Percentiles rank a stretch among this genome's conserved stretches.
phyloP scores from a whole-genome alignment of 2,329 filamentous ascomycete genomes.

The Trichoderma hamatum region DNA sequence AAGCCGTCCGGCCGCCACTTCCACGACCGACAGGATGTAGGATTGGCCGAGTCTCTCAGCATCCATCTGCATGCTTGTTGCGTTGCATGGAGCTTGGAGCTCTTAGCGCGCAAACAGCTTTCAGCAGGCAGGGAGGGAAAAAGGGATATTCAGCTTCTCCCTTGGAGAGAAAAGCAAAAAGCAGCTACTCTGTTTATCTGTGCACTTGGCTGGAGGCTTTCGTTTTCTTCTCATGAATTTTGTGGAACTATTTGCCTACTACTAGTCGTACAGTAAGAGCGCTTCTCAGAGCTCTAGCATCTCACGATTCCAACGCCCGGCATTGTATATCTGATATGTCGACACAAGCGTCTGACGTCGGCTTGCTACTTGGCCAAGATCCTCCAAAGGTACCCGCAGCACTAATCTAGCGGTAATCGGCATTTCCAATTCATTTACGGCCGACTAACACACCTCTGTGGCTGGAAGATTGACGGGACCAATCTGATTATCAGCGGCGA shows the following conservation, averaged over 20 bases:
- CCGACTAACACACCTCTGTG: slow-evolving; percentile 1
- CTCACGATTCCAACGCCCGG: not conserved
- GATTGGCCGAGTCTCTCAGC: slow-evolving; percentile 23
- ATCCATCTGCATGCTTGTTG: slow-evolving; percentile 18
- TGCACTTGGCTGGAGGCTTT: not conserved
- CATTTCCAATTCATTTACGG: slow-evolving; percentile 14
- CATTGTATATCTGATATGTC: not conserved
- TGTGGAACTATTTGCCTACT: not conserved
- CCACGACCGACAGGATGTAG: slow-evolving; percentile 11
- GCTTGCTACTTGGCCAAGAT: not conserved
- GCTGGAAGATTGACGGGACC: not conserved
- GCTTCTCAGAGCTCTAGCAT: not conserved
- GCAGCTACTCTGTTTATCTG: not conserved
- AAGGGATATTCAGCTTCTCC: not conserved
- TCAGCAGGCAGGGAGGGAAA: not conserved
- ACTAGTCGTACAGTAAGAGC: not conserved
- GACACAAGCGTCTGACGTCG: not conserved
- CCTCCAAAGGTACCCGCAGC: slow-evolving; percentile 12
- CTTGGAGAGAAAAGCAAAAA: not conserved
- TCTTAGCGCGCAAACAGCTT: not conserved
- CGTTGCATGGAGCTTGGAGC: slow-evolving; percentile 20
- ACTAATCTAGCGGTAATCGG: slow-evolving; percentile 18
- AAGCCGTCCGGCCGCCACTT: slow-evolving; percentile 10
- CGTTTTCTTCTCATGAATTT: not conserved
- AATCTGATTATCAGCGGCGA: slow-evolving; percentile 10